Evolutionary conservation across 495 filamentous ascomycete species (phyloP).

Genomic region (Hypoxylon rickii): DNA sequence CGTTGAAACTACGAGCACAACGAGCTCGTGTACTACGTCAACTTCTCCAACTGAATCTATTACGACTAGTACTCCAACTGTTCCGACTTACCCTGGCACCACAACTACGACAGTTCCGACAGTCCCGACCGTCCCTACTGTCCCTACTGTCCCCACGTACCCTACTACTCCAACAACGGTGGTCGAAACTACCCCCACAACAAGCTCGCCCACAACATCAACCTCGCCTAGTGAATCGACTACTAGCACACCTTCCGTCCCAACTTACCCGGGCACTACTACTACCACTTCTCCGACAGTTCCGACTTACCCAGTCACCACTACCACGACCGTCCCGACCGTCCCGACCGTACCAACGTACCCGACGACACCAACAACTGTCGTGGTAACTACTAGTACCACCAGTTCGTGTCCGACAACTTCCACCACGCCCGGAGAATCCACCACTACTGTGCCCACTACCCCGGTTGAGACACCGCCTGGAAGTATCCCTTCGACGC

Average conservation of each 20-base stretch:
- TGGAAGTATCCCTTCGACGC: no score
- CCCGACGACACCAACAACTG: neutral
- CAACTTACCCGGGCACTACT: neutral
- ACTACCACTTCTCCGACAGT: no score
- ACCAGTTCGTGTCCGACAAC: neutral
- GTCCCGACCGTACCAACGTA: neutral
- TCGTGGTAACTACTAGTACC: neutral
- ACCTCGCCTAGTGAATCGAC: no score
- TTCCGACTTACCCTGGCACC: neutral
- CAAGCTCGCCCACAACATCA: neutral
- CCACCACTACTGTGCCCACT: neutral
- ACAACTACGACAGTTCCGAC: neutral
- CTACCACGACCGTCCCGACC: no score
- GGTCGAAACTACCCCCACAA: neutral
- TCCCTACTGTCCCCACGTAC: no score
- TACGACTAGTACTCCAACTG: neutral
- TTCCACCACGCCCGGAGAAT: neutral
- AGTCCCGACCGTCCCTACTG: neutral
- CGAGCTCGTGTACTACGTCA: neutral
- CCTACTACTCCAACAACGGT: no score
- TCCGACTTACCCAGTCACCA: no score
- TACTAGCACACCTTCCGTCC: neutral
- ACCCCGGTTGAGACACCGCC: no score
- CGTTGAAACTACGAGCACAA: constrained; percentile 10
- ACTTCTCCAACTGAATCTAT: neutral